These are phyloP conservation scores for Castanopsis chinensis DNA, from an alignment of 306 rosid genomes.

Conservation along the genomic window DNA sequence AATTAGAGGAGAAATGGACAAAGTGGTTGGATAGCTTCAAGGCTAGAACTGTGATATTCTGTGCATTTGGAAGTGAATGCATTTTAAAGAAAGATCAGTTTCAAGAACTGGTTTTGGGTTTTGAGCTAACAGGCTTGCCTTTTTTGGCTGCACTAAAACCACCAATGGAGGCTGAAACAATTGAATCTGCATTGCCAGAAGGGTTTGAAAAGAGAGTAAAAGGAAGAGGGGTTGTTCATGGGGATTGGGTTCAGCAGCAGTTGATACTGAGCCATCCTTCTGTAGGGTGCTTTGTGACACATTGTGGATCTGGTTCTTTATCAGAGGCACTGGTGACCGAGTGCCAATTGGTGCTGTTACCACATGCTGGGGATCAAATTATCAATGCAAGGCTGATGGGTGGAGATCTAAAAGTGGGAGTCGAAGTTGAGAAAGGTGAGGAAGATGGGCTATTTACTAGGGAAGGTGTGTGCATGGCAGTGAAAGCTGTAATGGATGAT, in stretches of 20 bases:
- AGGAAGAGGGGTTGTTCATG: conserved; percentile 33
- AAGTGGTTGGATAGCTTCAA: conserved; percentile 20
- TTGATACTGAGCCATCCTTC: conserved; percentile 35
- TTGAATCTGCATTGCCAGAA: conserved; percentile 29
- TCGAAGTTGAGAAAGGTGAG: conserved; percentile 21
- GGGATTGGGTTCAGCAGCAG: conserved; percentile 43
- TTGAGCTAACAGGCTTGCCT: conserved; percentile 37
- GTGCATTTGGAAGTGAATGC: conserved; percentile 9
- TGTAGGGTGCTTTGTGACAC: conserved; percentile 45
- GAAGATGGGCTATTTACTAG: conserved; percentile 31
- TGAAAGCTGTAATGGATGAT: conserved; percentile 27
- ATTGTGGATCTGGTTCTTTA: conserved; percentile 38
- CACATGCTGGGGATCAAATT: conserved; percentile 25
- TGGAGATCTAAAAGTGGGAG: not conserved
- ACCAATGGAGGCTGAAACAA: conserved; percentile 13
- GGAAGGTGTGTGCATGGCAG: conserved; percentile 29
- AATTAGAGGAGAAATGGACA: conserved; percentile 31
- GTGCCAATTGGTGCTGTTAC: conserved; percentile 36
- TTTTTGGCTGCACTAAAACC: conserved; percentile 37
- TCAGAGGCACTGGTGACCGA: conserved; percentile 26
- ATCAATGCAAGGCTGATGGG: conserved; percentile 27
- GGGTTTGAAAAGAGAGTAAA: conserved; percentile 12
- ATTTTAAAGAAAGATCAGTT: conserved; percentile 15
- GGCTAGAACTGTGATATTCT: conserved; percentile 18
- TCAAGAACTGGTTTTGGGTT: conserved; percentile 31